Percentiles rank a stretch among this genome's conserved stretches.
Evolutionary conservation across 2,329 filamentous ascomycete species (phyloP).

Genomic region (Microsporum ferrugineum): DNA sequence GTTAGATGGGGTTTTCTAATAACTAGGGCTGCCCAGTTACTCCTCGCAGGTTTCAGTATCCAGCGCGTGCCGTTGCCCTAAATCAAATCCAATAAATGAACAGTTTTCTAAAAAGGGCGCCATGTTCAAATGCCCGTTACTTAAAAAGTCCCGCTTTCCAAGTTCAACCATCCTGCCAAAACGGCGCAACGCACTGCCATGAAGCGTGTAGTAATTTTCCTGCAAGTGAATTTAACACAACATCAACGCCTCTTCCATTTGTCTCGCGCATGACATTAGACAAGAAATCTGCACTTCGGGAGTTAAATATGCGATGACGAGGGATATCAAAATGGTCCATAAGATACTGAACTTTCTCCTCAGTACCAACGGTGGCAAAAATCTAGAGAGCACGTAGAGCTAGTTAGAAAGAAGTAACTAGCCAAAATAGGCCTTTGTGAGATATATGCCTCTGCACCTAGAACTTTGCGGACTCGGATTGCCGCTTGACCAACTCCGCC

Average conservation of each 20-base stretch:
- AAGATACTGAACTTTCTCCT: constrained; percentile 14
- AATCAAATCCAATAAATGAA: constrained; percentile 13
- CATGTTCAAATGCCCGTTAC: constrained; percentile 8
- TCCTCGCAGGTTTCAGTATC: background rate
- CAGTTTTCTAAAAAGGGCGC: constrained; percentile 7
- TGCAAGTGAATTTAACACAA: constrained; percentile 14
- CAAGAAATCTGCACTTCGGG: constrained; percentile 9
- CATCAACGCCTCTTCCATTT: constrained; percentile 12
- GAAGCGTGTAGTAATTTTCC: constrained; percentile 10
- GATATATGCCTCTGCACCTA: constrained; percentile 15
- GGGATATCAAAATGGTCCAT: constrained; percentile 11
- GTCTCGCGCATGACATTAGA: constrained; percentile 12
- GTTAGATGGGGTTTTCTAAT: background rate
- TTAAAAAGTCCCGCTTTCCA: constrained; percentile 10
- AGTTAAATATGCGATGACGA: constrained; percentile 13
- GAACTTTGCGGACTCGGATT: constrained; percentile 12
- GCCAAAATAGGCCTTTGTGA: background rate
- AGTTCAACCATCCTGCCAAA: constrained; percentile 15
- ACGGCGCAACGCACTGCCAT: constrained; percentile 12
- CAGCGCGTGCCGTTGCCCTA: background rate
- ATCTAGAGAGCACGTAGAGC: background rate
- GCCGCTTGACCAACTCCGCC: constrained; percentile 19
- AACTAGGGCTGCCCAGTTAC: background rate
- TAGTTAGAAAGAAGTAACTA: background rate
- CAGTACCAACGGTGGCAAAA: constrained; percentile 13